Evolutionary conservation across 768 basidiomycete genomes (phyloP), one percentile per base, ranked within the genome.

Genomic region (Rhodotorula diobovata): DNA sequence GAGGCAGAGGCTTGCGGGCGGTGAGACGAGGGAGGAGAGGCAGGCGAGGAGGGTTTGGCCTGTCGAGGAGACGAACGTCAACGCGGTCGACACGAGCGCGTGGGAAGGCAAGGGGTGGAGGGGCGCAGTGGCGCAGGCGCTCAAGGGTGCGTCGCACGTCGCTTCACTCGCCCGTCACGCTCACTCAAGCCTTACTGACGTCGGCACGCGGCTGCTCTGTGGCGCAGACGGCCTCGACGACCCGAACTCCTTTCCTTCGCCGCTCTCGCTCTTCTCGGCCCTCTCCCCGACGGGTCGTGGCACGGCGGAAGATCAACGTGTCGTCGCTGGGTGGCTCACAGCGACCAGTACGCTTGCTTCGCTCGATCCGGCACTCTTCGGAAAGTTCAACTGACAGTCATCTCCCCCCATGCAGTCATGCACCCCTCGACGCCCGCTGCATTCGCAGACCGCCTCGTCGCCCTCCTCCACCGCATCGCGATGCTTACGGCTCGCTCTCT

Each of bases 41-140:
- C 25, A 61, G 39, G 46, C 1, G 39, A 48, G 70, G 48, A 57
- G 53, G 37, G 37, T 66, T 11, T 71, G 64, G 70, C 41, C 21
- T n/a, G 25, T 16, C 39, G 37, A 46, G 2, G 55, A 25, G 61
- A 32, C 12, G 34, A 41, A 18, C 34, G 23, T 66, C 10, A 30
- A 28, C 2, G 1, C 30, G 20, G 46, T 66, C 37, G 64, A 71
- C 25, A 35, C 10, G 53, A 14, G 11, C 7, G 30, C 2, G 10
- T 43, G 61, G 43, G 28, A 0, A 25, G 70, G 70, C 4, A 54
- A 71, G 25, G 64, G 63, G 4, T 71, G 70, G 70, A n/a, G 41
- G 25, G 70, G 70, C 0, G 0, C 23, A 25, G 43, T 71, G 5
- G 64, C 70, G 23, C 7, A 39, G 32, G 54, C 45, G 34, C 48